Evolutionary conservation across 768 basidiomycete species (phyloP).

Genomic region (Termitomyces sp.): DNA sequence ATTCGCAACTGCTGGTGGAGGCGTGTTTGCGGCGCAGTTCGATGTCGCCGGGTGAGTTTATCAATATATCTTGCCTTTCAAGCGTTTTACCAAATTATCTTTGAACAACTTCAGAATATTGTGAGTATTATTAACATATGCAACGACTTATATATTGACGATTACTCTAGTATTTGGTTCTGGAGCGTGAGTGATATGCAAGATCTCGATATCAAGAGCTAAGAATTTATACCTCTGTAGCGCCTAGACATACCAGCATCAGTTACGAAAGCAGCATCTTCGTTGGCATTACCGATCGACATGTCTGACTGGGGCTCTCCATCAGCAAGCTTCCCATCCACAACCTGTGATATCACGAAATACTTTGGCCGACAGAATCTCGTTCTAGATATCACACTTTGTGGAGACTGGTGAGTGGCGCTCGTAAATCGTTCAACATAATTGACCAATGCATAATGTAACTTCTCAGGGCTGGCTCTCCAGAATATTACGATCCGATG

Average conservation of each 20-base stretch:
- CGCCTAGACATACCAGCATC: slow-evolving; percentile 35
- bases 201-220: neutral
- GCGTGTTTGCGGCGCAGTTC: slow-evolving; percentile 74
- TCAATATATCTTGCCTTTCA: neutral
- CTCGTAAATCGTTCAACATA: neutral
- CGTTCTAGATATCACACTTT: slow-evolving; percentile 52
- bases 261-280: slow-evolving; percentile 20
- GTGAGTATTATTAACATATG: slow-evolving; percentile 13
- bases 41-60: slow-evolving; percentile 37
- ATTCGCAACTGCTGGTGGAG: slow-evolving; percentile 70
- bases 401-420: slow-evolving; percentile 38
- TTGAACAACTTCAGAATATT: slow-evolving; percentile 21
- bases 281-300: slow-evolving; percentile 29
- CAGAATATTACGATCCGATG: slow-evolving; percentile 32
- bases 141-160: neutral
- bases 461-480: slow-evolving; percentile 39
- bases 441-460: neutral
- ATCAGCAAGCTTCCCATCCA: slow-evolving; percentile 34
- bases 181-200: slow-evolving; percentile 35
- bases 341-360: slow-evolving; percentile 36
- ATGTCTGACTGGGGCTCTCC: slow-evolving; percentile 41
- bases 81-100: neutral
- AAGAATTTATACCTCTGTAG: slow-evolving; percentile 23
- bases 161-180: slow-evolving; percentile 37
- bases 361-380: slow-evolving; percentile 45